Evolutionary conservation across 2,329 filamentous ascomycete genomes (phyloP).

Genomic region (Ascochyta lentis): DNA sequence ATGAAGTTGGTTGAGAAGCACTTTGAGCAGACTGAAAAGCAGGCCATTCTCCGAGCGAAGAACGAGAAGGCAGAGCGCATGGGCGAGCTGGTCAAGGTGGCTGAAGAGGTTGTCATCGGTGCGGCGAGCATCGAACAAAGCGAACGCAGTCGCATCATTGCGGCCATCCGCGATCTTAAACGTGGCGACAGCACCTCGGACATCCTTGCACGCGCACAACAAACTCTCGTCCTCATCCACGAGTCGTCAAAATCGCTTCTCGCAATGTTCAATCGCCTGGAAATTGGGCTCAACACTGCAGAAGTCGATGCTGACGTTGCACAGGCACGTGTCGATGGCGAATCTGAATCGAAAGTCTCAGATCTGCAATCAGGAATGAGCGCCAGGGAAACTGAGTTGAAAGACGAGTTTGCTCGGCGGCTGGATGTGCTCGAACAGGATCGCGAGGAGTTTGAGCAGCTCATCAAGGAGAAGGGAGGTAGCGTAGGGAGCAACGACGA

Average conservation of each 20-base stretch:
- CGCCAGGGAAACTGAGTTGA: slow-evolving; percentile 40
- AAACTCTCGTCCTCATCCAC: slow-evolving; percentile 46
- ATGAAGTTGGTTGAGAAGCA: slow-evolving; percentile 56
- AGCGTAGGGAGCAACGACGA: slow-evolving; percentile 36
- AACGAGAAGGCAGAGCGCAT: slow-evolving; percentile 58
- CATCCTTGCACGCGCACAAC: slow-evolving; percentile 33
- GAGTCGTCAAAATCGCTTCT: slow-evolving; percentile 50
- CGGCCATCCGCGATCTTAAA: slow-evolving; percentile 49
- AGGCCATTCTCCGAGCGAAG: slow-evolving; percentile 57
- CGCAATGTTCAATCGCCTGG: slow-evolving; percentile 55
- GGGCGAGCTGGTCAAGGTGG: slow-evolving; percentile 57
- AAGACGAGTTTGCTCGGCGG: slow-evolving; percentile 45
- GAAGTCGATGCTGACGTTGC: slow-evolving; percentile 63
- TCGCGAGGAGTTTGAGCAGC: slow-evolving; percentile 38
- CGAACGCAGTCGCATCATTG: slow-evolving; percentile 57
- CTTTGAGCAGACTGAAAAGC: slow-evolving; percentile 59
- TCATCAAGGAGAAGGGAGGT: slow-evolving; percentile 25
- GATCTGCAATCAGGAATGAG: slow-evolving; percentile 46
- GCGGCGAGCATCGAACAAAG: slow-evolving; percentile 60
- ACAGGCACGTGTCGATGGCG: slow-evolving; percentile 56
- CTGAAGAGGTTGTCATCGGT: slow-evolving; percentile 59
- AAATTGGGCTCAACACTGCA: slow-evolving; percentile 58
- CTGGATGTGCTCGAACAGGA: slow-evolving; percentile 49
- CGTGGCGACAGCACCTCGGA: slow-evolving; percentile 37
- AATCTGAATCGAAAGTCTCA: slow-evolving; percentile 50